Evolutionary conservation across 257 asterid genomes (phyloP).

Genomic region (Galeopsis tetrahit): DNA sequence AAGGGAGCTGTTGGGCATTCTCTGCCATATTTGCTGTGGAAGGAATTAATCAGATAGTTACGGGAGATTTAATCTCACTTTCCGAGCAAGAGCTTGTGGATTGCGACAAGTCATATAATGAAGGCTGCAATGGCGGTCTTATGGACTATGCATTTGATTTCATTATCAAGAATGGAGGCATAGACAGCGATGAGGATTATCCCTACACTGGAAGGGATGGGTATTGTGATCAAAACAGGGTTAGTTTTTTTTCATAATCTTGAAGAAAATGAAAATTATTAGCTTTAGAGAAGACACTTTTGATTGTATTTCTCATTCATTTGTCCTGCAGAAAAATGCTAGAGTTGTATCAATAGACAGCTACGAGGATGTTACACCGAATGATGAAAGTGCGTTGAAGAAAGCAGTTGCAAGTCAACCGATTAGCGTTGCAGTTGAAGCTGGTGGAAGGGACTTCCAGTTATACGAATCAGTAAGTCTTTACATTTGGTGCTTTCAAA

Average conservation of each 20-base stretch:
- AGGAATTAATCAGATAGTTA: constrained; percentile 53
- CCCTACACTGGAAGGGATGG: constrained; percentile 58
- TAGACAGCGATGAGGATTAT: constrained; percentile 59
- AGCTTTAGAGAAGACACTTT: neutral
- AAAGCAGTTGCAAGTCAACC: constrained; percentile 66
- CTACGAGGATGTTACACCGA: constrained; percentile 58
- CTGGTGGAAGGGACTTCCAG: constrained; percentile 71
- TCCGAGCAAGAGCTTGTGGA: constrained; percentile 75
- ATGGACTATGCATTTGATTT: constrained; percentile 70
- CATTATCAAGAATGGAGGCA: constrained; percentile 65
- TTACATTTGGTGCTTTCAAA: neutral
- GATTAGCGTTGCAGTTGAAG: constrained; percentile 70
- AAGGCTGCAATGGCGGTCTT: constrained; percentile 70
- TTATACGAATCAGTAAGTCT: constrained; percentile 55
- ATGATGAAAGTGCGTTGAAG: constrained; percentile 52
- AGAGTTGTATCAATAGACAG: constrained; percentile 61
- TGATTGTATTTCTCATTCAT: neutral
- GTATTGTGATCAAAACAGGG: constrained; percentile 55
- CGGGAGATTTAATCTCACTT: constrained; percentile 53
- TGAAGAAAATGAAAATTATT: neutral
- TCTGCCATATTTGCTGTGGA: constrained; percentile 63
- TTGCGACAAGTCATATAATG: constrained; percentile 49
- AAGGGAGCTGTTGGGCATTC: constrained; percentile 82
- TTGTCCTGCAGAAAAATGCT: constrained; percentile 61
- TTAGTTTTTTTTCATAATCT: constrained; percentile 26